A percentile compares a stretch with the other conserved stretches of the same genome.
Evolutionary conservation across 306 rosid species (phyloP).

Genomic region (Hippophae gyantsensis): DNA sequence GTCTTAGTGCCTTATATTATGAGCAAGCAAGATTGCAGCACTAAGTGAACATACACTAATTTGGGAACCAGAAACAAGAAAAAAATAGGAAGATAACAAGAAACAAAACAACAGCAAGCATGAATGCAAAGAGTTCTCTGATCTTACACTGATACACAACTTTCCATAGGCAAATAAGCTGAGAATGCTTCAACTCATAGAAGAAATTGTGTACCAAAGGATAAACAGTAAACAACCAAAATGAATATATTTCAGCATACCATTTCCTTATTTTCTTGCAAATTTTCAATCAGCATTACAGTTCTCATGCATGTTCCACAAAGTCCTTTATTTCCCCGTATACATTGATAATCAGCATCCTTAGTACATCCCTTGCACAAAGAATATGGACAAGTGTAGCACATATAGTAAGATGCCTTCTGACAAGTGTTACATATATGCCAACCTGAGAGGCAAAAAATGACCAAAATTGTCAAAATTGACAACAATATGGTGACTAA

Average conservation of each 20-base stretch:
- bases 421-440: slow-evolving; percentile 82
- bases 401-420: slow-evolving; percentile 79
- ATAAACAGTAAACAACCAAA: neutral
- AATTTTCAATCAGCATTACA: slow-evolving; percentile 73
- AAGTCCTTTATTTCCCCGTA: slow-evolving; percentile 82
- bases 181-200: neutral
- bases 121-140: no score
- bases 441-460: slow-evolving; percentile 69
- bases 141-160: neutral
- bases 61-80: neutral
- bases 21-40: neutral
- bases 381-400: slow-evolving; percentile 90
- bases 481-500: no score
- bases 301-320: slow-evolving; percentile 89
- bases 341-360: slow-evolving; percentile 67
- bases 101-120: neutral
- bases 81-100: neutral
- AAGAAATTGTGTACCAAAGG: neutral
- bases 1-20: neutral
- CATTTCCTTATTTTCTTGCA: slow-evolving; percentile 54
- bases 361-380: slow-evolving; percentile 76
- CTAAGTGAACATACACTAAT: slow-evolving; percentile 15
- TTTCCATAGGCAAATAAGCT: slow-evolving; percentile 2
- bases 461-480: no score
- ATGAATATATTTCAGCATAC: slow-evolving; percentile 37